Conservation (phyloP, 805 yeast species). For the Torulaspora microellipsoides region DNA sequence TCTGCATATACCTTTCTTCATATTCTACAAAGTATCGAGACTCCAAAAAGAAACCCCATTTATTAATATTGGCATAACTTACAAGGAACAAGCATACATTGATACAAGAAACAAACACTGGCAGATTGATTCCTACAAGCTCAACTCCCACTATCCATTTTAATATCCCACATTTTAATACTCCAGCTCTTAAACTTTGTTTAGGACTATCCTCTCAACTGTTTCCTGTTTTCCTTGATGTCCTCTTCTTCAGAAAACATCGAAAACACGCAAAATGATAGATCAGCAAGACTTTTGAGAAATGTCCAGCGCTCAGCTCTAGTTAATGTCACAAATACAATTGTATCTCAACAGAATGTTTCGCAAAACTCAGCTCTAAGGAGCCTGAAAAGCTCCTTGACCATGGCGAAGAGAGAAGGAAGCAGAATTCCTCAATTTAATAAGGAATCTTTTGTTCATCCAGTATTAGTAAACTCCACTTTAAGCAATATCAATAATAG, state of each 20-base stretch:
- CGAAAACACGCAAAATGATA: conserved; percentile 22
- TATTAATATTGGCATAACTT: neutral
- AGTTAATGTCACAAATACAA: conserved; percentile 35
- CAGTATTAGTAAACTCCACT: conserved; percentile 7
- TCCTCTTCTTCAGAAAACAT: conserved; percentile 16
- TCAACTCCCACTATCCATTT: neutral
- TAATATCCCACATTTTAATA: neutral
- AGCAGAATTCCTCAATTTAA: conserved; percentile 18
- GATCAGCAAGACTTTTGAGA: conserved; percentile 21
- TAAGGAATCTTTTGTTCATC: conserved; percentile 12
- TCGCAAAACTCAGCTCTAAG: conserved; percentile 16
- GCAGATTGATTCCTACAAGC: too few species aligned
- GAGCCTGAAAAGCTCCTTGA: conserved; percentile 18
- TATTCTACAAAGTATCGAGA: too few species aligned
- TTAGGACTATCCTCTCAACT: neutral
- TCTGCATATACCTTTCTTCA: too few species aligned
- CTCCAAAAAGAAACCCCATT: neutral
- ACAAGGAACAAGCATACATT: too few species aligned
- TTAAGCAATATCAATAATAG: neutral
- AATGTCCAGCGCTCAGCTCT: conserved; percentile 31
- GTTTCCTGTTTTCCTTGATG: conserved; percentile 10
- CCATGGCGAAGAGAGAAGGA: conserved; percentile 17
- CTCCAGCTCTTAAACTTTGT: neutral
- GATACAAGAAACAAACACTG: too few species aligned
- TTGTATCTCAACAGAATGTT: conserved; percentile 23